Percentiles rank a stretch among this genome's conserved stretches.
phyloP scores from a whole-genome alignment of 225 moss, liverwort and hornwort genomes.

The Anthoceros angustus region DNA sequence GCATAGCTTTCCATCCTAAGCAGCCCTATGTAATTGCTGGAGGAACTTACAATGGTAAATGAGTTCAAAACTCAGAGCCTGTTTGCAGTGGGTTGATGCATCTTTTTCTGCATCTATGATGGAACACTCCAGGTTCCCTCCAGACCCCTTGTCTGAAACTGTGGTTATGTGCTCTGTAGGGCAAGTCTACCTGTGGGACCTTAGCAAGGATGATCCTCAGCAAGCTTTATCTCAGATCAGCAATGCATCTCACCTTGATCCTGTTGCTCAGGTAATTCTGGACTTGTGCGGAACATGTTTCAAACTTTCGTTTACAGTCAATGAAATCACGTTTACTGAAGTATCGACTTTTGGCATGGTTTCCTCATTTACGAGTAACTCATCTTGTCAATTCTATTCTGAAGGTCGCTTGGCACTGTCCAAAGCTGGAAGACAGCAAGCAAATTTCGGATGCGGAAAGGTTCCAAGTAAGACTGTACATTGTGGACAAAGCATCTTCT shows the following conservation, averaged over 20 bases:
- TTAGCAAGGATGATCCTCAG: constrained; percentile 17
- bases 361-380: no score
- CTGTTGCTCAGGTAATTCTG: constrained; percentile 12
- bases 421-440: neutral
- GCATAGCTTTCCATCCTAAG: constrained; percentile 16
- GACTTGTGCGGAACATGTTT: neutral
- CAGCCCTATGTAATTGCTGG: constrained; percentile 12
- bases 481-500: neutral
- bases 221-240: constrained; percentile 13
- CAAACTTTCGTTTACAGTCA: neutral
- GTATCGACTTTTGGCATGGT: neutral
- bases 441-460: neutral
- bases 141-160: no score
- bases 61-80: no score
- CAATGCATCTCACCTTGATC: constrained; percentile 15
- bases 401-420: neutral
- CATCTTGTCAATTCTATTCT: no score
- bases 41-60: constrained; percentile 17
- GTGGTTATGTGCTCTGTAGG: constrained; percentile 2
- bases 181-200: constrained; percentile 17
- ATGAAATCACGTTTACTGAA: neutral
- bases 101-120: no score
- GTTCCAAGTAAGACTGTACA: neutral
- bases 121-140: no score
- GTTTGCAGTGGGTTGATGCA: no score